These are phyloP conservation scores for Lactarius quietus DNA, from an alignment of 768 basidiomycete species.

Conservation along the genomic window DNA sequence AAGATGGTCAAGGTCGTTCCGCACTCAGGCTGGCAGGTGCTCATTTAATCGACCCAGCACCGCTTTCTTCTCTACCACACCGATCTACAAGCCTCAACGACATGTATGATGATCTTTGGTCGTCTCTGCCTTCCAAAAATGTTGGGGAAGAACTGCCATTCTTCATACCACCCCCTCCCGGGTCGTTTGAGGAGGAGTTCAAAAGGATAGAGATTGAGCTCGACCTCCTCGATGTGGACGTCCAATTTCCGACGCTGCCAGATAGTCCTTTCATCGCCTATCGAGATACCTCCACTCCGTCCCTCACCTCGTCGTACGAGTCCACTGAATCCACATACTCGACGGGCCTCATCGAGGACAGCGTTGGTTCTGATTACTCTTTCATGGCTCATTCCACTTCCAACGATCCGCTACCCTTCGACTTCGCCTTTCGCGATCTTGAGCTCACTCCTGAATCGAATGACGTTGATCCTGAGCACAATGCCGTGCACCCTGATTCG, in stretches of 20 bases:
- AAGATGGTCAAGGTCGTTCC: too few species aligned
- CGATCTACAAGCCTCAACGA: not conserved
- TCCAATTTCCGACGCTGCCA: not conserved
- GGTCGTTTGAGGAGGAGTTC: not conserved
- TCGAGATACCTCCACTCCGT: not conserved
- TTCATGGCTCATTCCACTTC: not conserved
- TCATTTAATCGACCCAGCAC: not conserved
- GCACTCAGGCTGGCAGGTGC: too few species aligned
- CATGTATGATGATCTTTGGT: not conserved
- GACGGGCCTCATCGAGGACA: not conserved
- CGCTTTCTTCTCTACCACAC: not conserved
- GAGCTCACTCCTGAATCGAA: not conserved
- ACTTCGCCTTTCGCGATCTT: not conserved
- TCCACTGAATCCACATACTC: not conserved
- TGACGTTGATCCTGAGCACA: not conserved
- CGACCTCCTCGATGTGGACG: not conserved
- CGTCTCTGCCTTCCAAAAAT: not conserved
- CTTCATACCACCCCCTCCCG: not conserved
- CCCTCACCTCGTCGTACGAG: not conserved
- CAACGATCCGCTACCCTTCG: not conserved
- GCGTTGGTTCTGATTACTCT: not conserved
- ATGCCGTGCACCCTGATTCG: not conserved
- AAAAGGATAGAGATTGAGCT: not conserved
- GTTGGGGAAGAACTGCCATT: not conserved
- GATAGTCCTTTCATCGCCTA: not conserved